Base-by-base conservation (phyloP, 371 early-diverging fungal species). In the Circinella umbellata region DNA sequence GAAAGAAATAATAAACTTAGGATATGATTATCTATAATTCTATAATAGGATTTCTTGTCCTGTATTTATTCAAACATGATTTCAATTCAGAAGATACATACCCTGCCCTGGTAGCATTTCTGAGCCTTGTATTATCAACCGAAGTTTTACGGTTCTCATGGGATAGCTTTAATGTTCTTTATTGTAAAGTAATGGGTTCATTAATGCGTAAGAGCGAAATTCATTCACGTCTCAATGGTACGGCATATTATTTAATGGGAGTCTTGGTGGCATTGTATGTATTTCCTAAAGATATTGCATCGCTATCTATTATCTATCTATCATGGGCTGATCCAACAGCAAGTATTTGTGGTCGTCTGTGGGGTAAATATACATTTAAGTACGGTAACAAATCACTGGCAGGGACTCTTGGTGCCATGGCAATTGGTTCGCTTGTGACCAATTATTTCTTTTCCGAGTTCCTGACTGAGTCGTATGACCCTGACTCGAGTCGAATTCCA, bases 261-360 rank as follows among this genome's bases (percentile, higher is more conserved):
- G 82, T 82, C 66, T 73, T 82, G 13, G 69, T 81, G 72, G 81
- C 79, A 5, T 66, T 82, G 15, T 81, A 81, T 47, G 66, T 67
- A 14, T 84, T 82, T 61, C 83, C 85, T 20, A 74, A 67, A 57
- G 86, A 87, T 47, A 73, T 87, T 54, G 85, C 82, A n/a, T 73
- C 85, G 10, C 38, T 87, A n/a, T 83, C 86, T 11, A 87, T 87
- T 36, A 69, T 87, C 61, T 86, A 83, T 69, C 64, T 87, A 27
- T 82, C 84, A 13, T 87, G 88, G 88, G 75, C 82, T 8, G 88
- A 87, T 64, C 86, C 88, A 15, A 83, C 81, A 1, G 88, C 88
- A 11, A 84, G 85, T 46, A 78, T 84, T 15, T 76, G 77, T 61
- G 88, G 88, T 35, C 75, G 79, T 49, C 69, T 82, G 39, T 86